Base-by-base conservation (phyloP, 2,329 filamentous ascomycete genomes). In the Corinectria fuckeliana region DNA sequence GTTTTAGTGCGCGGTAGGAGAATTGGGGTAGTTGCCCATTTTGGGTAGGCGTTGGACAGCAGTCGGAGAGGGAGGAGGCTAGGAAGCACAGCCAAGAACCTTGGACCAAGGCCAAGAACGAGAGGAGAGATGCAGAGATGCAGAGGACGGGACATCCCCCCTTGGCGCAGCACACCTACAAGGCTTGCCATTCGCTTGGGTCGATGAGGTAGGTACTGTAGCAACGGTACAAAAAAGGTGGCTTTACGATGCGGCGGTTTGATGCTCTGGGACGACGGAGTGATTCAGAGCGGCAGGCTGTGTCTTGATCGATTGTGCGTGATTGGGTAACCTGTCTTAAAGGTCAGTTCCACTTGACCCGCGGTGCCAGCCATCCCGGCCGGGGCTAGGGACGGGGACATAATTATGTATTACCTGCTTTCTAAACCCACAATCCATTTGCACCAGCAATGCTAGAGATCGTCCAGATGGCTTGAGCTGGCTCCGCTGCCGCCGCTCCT, bases 381-480 rank as follows among this genome's bases (percentile, higher is more conserved):
- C 38, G 25, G 36, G n/a, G n/a, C n/a, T n/a, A n/a, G n/a, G n/a
- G n/a, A n/a, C n/a, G n/a, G n/a, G n/a, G n/a, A n/a, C n/a, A n/a
- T n/a, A n/a, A n/a, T n/a, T n/a, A n/a, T n/a, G n/a, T n/a, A n/a
- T n/a, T n/a, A 36, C 32, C 32, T 36, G 32, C 32, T 14, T n/a
- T 7, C 32, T 14, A 14, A 36, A 36, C n/a, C 14, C 14, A n/a
- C 25, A 45, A 16, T 4, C 42, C 23, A 45, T 25, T 28, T 14
- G 11, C 23, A 11, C 39, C 25, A 28, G 4, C 14, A 44, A 44
- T 16, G 13, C 39, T 21, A 44, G 44, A 61, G 58, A 67, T 67
- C 65, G 57, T 58, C 62, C 44, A 58, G 51, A 58, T 62, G 65
- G 56, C 56, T 52, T 61, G 60, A 51, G 59, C 56, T 47, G 51